A percentile compares a stretch with the other conserved stretches of the same genome.
Conservation (phyloP, 352 stramenopile species). For the Phytophthora kernoviae region DNA sequence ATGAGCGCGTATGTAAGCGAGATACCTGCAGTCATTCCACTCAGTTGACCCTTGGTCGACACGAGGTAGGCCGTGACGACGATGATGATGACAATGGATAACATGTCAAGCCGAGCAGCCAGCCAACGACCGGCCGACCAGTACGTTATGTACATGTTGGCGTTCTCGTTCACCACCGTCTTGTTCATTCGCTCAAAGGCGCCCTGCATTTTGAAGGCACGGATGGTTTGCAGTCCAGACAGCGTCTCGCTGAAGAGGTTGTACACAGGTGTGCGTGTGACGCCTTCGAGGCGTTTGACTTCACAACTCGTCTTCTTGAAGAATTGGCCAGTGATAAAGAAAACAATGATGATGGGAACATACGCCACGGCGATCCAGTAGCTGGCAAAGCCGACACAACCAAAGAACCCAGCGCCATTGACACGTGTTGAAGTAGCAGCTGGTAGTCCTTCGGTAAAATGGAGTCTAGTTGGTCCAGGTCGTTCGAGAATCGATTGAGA, state of each 20-base stretch:
- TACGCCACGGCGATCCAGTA: slow-evolving; percentile 28
- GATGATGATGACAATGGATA: slow-evolving; percentile 85
- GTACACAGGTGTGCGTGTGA: slow-evolving; percentile 42
- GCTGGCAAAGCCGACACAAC: slow-evolving; percentile 20
- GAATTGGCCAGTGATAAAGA: slow-evolving; percentile 18
- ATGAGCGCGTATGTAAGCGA: slow-evolving; percentile 19
- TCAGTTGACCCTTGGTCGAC: slow-evolving; percentile 43
- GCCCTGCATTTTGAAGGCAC: slow-evolving; percentile 41
- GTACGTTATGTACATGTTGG: slow-evolving; percentile 46
- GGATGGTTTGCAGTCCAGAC: slow-evolving; percentile 20
- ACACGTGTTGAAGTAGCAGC: slow-evolving; percentile 22
- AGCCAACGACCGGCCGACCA: slow-evolving; percentile 88
- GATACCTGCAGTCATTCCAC: slow-evolving; percentile 17
- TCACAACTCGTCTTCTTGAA: slow-evolving; percentile 86
- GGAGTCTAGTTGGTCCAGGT: slow-evolving; percentile 50
- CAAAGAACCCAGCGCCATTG: slow-evolving; percentile 14
- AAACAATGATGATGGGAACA: slow-evolving; percentile 13
- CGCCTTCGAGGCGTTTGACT: slow-evolving; percentile 93
- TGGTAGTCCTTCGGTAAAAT: slow-evolving; percentile 39
- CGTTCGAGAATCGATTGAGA: slow-evolving; percentile 55
- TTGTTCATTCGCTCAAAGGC: slow-evolving; percentile 47
- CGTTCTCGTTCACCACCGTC: slow-evolving; percentile 43
- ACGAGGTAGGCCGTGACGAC: slow-evolving; percentile 88
- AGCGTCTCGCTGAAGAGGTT: slow-evolving; percentile 21
- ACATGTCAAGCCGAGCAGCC: slow-evolving; percentile 86